Evolutionary conservation across 106 monocot species (phyloP), one percentile per base, ranked within the genome.

Genomic region (Dactylorhiza incarnata): DNA sequence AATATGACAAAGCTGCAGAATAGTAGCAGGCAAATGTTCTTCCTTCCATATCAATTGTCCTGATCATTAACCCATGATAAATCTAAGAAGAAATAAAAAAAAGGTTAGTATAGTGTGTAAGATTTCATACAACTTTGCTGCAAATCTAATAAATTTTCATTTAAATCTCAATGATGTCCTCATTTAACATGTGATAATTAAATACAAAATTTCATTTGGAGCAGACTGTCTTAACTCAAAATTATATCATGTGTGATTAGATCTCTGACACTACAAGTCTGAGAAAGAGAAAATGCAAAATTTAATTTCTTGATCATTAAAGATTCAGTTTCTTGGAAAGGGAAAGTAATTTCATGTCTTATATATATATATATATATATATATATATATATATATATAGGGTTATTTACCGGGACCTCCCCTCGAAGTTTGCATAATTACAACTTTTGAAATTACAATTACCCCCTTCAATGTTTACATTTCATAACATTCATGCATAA

Each of bases 21-120:
- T 37, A 62, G 22, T 45, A 67, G 24, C 20, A 0, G 8, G 11
- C 5, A 22, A 9, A 7, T 0, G 22, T 46, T 23, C 44, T 3
- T 19, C 74, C 12, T 43, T 29, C 74, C 48, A 59, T 76, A 43
- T 85, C 80, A 83, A 45, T 80, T 80, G 37, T 86, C 86, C 48
- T 74, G 43, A 61, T 80, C 80, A 9, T 71, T 62, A 52, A 55
- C 74, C 83, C 83, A 80, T 63, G 83, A 83, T 72, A 86, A 69
- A 80, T 83, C 86, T 86, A 37, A 37, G 37, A 37, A 37, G 37
- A 37, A 37, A 37, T 37, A 37, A 37, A 37, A 37, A 37, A 37
- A 37, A 37, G 1, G 37, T 37, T 37, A 37, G 37, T 37, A 37
- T 37, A 37, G 2, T 37, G 37, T 2, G 81, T 70, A 24, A 24